Conservation (phyloP, 176 grass and related monocot genomes). For the Carex kokanica region DNA sequence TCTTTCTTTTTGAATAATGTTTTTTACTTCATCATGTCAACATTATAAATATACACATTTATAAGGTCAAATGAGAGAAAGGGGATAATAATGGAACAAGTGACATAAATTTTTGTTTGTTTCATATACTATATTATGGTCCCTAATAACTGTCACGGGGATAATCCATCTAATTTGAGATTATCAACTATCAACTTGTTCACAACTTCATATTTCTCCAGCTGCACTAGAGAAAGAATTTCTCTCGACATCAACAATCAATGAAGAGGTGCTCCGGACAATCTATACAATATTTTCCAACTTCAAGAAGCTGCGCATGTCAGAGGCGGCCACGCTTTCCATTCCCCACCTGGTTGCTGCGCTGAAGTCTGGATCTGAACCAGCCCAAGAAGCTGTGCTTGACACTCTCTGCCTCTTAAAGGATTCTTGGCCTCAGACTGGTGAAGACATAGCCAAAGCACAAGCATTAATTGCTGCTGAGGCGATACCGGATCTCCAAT, state of each 20-base stretch:
- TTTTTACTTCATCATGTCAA: neutral
- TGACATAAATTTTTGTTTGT: neutral
- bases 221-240: slow-evolving; percentile 78
- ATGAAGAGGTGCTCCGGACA: slow-evolving; percentile 75
- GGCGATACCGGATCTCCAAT: slow-evolving; percentile 78
- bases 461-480: slow-evolving; percentile 91
- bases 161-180: neutral
- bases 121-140: neutral
- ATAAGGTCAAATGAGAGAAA: neutral
- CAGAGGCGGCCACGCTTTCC: slow-evolving; percentile 89
- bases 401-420: slow-evolving; percentile 89
- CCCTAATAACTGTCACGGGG: neutral
- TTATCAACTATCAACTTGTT: slow-evolving; percentile 28
- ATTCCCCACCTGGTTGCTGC: slow-evolving; percentile 86
- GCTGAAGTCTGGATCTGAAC: slow-evolving; percentile 69
- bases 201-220: slow-evolving; percentile 39
- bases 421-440: slow-evolving; percentile 90
- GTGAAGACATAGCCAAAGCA: slow-evolving; percentile 87
- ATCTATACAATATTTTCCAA: slow-evolving; percentile 86
- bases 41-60: neutral
- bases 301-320: slow-evolving; percentile 83
- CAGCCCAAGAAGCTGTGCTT: slow-evolving; percentile 79
- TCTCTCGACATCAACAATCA: slow-evolving; percentile 72
- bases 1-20: neutral
- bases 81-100: neutral